Conservation (phyloP, 2,329 filamentous ascomycete genomes). For the Calonectria honghensis region DNA sequence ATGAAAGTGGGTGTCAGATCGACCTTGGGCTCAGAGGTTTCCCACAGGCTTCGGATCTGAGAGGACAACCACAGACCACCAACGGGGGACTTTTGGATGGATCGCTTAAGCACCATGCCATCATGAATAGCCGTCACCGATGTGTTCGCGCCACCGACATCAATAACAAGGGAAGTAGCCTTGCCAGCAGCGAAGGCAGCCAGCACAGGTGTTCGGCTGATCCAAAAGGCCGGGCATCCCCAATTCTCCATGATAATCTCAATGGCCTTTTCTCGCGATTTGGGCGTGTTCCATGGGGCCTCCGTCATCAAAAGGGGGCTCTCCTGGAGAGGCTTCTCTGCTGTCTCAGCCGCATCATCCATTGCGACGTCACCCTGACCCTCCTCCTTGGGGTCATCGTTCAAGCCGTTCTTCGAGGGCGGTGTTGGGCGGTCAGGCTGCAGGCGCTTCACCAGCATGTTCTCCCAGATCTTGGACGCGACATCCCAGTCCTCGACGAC, state of each 20-base stretch:
- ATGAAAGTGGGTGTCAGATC: slow-evolving; percentile 90
- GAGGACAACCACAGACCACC: slow-evolving; percentile 93
- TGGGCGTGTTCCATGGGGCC: slow-evolving; percentile 91
- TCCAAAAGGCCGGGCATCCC: slow-evolving; percentile 95
- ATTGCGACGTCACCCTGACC: slow-evolving; percentile 77
- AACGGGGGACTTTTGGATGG: slow-evolving; percentile 87
- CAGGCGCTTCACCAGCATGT: slow-evolving; percentile 90
- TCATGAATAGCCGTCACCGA: slow-evolving; percentile 95
- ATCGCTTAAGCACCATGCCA: slow-evolving; percentile 94
- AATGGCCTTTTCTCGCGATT: slow-evolving; percentile 93
- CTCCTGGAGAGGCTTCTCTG: slow-evolving; percentile 90
- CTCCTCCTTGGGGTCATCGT: slow-evolving; percentile 77
- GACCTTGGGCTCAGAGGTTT: slow-evolving; percentile 80
- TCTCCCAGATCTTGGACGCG: slow-evolving; percentile 92
- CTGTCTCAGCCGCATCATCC: slow-evolving; percentile 67
- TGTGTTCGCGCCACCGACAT: slow-evolving; percentile 91
- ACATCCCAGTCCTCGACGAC: slow-evolving; percentile 98
- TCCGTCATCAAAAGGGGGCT: slow-evolving; percentile 96
- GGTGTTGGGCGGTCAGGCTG: slow-evolving; percentile 84
- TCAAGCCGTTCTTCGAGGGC: slow-evolving; percentile 85
- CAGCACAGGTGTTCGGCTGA: slow-evolving; percentile 91
- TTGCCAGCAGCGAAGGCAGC: slow-evolving; percentile 95
- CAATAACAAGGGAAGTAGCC: slow-evolving; percentile 92
- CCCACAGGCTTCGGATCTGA: slow-evolving; percentile 89
- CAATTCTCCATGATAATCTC: slow-evolving; percentile 98